Evolutionary conservation across 768 basidiomycete species (phyloP), one percentile per base, ranked within the genome.

Genomic region (Boletus subcaerulescens): DNA sequence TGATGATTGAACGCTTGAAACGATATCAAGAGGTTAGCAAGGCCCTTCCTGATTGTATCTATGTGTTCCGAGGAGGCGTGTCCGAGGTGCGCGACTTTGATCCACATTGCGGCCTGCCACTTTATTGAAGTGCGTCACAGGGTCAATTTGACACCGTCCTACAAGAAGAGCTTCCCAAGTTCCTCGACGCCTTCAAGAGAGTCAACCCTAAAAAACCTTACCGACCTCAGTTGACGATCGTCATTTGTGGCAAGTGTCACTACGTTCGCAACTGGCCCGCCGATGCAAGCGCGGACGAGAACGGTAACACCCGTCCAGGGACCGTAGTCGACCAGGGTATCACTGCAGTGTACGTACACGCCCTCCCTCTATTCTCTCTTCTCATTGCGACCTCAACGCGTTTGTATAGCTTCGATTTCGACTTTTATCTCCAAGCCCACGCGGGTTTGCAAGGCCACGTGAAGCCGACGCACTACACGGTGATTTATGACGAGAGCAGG

Each of bases 281-380:
- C 0, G 66, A 77, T 1, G 63, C 74, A 5, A 62, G 75, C 41
- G 85, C 80, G 3, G 82, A 84, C 60, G 74, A 66, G 50, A 89
- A 87, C 53, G 89, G 90, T 0, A 92, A 93, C 61, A 89, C 90
- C 0, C 77, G 76, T 3, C 86, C 91, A 0, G 91, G 91, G 2
- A 91, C 91, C 0, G 82, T 93, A 5, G 84, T 91, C 12, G 91
- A 93, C 67, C 80, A 80, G 63, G 91, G 91, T 5, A 74, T 92
- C 36, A 91, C 91, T 3, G 81, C 79, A 1, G 79, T 85, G 81
- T 86, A 75, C 46, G 80, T 60, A 6, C 4, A 1, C 17, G 48
- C 45, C 15, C 5, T 31, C 31, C 4, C 5, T 31, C 31, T 4
- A 38, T 47, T 24, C 26, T 2, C 29, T 12, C 1, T 7, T 12